Evolutionary conservation across 2,329 filamentous ascomycete genomes (phyloP).

Genomic region (Aspergillus fijiensis): DNA sequence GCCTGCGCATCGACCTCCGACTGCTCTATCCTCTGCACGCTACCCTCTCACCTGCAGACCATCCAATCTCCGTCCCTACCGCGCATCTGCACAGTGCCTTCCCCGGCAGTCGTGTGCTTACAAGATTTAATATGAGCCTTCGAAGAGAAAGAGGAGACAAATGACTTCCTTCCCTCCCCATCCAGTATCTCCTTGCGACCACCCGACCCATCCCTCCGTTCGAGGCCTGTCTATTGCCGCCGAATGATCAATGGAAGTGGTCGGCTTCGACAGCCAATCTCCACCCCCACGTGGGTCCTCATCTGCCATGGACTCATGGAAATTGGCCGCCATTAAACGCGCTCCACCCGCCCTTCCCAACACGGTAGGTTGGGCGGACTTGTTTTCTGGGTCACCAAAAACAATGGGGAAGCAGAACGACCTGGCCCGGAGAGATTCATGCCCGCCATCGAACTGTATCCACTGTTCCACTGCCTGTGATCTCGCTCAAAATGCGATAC

Average conservation of each 20-base stretch:
- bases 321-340: conserved; percentile 10
- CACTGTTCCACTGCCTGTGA: neutral
- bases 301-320: conserved; percentile 13
- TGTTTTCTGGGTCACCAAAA: neutral
- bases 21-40: neutral
- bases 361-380: neutral
- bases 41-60: neutral
- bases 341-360: neutral
- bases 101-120: neutral
- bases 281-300: conserved; percentile 23
- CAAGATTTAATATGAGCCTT: neutral
- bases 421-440: neutral
- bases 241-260: conserved; percentile 1
- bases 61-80: conserved; percentile 1
- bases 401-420: neutral
- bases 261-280: conserved; percentile 17
- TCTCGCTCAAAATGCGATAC: too few relatives aligned
- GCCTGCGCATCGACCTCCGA: neutral
- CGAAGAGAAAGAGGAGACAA: too few relatives aligned
- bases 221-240: neutral
- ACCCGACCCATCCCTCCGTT: neutral
- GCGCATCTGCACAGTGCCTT: conserved; percentile 3
- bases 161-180: neutral
- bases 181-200: neutral
- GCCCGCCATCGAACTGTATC: neutral